A percentile compares a stretch with the other conserved stretches of the same genome.
phyloP scores from a whole-genome alignment of 495 filamentous ascomycete species.

The Tetracladium setigerum region DNA sequence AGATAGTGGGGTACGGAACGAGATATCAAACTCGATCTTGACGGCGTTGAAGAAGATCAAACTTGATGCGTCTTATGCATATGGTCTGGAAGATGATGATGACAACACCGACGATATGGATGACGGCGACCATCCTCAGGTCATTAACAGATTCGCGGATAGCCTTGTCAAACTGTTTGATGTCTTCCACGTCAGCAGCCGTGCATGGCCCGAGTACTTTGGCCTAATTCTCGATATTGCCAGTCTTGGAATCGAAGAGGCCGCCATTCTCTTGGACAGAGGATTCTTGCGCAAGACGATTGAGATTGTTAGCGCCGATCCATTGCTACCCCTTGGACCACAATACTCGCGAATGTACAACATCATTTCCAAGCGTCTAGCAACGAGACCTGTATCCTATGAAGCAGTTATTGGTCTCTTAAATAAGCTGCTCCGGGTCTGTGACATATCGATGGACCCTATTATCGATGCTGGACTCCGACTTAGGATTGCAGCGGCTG shows the following conservation, averaged over 20 bases:
- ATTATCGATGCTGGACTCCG: conserved; percentile 10
- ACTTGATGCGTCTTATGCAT: conserved; percentile 33
- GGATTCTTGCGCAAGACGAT: conserved; percentile 50
- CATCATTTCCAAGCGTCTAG: conserved; percentile 40
- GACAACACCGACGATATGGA: conserved; percentile 21
- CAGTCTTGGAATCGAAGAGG: conserved; percentile 45
- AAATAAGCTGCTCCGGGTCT: conserved; percentile 35
- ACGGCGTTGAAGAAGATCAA: conserved; percentile 45
- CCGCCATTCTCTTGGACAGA: conserved; percentile 43
- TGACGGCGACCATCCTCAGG: conserved; percentile 23
- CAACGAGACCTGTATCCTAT: conserved; percentile 43
- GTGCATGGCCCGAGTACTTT: conserved; percentile 79
- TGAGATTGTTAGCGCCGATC: conserved; percentile 56
- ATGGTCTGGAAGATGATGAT: conserved; percentile 22
- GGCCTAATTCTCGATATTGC: conserved; percentile 55
- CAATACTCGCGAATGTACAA: conserved; percentile 35
- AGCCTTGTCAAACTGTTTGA: conserved; percentile 45
- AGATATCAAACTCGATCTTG: conserved; percentile 47
- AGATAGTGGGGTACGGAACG: conserved; percentile 51
- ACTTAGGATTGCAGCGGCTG: conserved; percentile 1
- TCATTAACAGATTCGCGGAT: conserved; percentile 48
- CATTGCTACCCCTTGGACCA: conserved; percentile 28
- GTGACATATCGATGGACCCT: conserved; percentile 9
- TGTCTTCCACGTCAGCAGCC: conserved; percentile 44
- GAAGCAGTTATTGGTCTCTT: conserved; percentile 45